Conservation (phyloP, 2,329 filamentous ascomycete species). For the Alternaria tenuissima region DNA sequence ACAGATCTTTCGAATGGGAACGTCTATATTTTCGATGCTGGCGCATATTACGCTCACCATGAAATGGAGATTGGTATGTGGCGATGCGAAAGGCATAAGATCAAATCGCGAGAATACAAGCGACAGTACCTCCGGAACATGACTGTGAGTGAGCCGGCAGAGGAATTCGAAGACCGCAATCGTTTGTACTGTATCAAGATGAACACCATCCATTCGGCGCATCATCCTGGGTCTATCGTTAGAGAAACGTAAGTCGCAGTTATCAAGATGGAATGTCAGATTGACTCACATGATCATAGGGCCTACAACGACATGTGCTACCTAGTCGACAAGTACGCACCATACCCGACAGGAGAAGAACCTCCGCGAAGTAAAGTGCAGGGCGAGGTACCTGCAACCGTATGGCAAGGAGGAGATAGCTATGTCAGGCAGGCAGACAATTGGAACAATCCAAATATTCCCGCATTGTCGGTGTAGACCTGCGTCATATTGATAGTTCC, state of each 20-base stretch:
- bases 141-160: not conserved
- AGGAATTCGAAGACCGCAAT: not conserved
- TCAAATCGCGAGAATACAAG: not conserved
- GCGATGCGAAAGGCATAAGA: not conserved
- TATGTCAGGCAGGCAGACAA: not conserved
- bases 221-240: not conserved
- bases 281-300: rapidly evolving
- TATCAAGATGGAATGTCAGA: not conserved
- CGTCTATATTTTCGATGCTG: not conserved
- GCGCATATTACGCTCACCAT: not conserved
- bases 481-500: not conserved
- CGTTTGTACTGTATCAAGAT: not conserved
- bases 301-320: not conserved
- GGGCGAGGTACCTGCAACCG: not conserved
- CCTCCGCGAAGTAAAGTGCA: not conserved
- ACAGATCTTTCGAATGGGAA: not conserved
- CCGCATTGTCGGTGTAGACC: not conserved
- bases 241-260: not conserved
- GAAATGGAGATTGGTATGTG: not conserved
- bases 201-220: not conserved
- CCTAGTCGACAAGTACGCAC: not conserved
- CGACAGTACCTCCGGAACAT: not conserved
- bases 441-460: rapidly evolving
- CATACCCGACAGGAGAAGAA: not conserved
- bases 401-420: not conserved